Base-by-base conservation (phyloP, 2,329 filamentous ascomycete genomes). In the Aureobasidium leucospermi region DNA sequence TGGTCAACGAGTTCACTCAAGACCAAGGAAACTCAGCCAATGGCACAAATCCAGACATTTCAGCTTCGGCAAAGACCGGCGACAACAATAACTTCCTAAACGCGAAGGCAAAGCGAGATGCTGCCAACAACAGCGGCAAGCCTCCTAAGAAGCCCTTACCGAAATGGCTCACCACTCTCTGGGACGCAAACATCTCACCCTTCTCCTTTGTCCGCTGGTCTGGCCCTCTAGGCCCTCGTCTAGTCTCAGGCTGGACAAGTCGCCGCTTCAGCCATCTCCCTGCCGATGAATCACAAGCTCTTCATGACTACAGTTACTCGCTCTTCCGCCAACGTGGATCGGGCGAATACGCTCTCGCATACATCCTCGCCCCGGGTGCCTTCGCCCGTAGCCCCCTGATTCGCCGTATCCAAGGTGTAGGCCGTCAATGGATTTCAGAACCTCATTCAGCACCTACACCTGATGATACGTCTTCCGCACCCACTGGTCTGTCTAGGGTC, bases 141-240 rank as follows among this genome's bases (percentile, higher is more conserved):
- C 73, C 81, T 0, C 81, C 83, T 0, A 76, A 80, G 19, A 77
- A 81, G 13, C 87, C 85, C 2, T 73, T 94, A 2, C 90, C 92
- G 0, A 85, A 87, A 72, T 96, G 93, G 92, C 78, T 97, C 19
- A 85, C 86, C 59, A 96, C 92, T 76, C 83, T 99, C 4, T 99
- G 94, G 94, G 94, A 99, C 65, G 89, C 91, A 66, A 99, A 99
- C 70, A 85, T 97, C 64, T 96, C 92, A 0, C 94, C 94, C 6
- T 99, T 99, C 73, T 93, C 87, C 65, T 78, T 99, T 51, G 85
- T 99, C 13, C 88, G 94, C 61, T 87, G 91, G 79, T 82, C 90
- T 1, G 94, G 94, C 0, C 94, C 94, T 0, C 78, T 99, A 0
- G 94, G 94, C 0, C 94, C 94, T 3, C 85, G 92, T 28, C 85